A percentile compares a stretch with the other conserved stretches of the same genome.
phyloP scores from a whole-genome alignment of 768 basidiomycete species.

The Mycena vitilis region DNA sequence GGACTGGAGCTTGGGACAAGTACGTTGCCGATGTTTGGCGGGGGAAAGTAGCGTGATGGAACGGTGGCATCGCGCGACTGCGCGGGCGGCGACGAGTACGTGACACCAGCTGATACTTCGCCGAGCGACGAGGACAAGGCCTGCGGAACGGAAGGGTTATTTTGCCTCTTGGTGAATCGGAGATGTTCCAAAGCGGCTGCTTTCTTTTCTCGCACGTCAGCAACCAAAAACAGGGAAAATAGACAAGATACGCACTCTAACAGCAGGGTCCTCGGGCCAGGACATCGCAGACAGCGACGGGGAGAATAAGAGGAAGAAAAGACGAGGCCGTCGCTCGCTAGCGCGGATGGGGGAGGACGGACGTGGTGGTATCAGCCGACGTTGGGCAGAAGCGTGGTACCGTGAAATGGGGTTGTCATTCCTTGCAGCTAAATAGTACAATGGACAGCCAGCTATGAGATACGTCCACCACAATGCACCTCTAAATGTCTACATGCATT shows the following conservation, averaged over 20 bases:
- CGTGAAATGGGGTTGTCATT: conserved; percentile 19
- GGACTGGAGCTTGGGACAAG: conserved; percentile 87
- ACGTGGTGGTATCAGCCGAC: conserved; percentile 2
- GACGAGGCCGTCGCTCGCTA: not conserved
- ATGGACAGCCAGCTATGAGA: conserved; percentile 11
- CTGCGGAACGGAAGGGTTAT: conserved; percentile 42
- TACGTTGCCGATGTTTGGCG: conserved; percentile 61
- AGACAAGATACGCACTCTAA: conserved; percentile 32
- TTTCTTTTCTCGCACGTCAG: conserved; percentile 28
- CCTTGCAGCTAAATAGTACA: conserved; percentile 12
- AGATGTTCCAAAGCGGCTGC: conserved; percentile 60
- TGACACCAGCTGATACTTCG: conserved; percentile 37
- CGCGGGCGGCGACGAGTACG: conserved; percentile 57
- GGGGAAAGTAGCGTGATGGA: conserved; percentile 69
- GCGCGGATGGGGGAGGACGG: not conserved
- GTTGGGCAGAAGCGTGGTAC: conserved; percentile 12
- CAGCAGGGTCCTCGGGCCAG: conserved; percentile 23
- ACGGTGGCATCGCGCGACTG: conserved; percentile 86
- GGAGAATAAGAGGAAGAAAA: conserved; percentile 30
- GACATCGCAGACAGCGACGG: conserved; percentile 21
- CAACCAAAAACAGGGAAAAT: conserved; percentile 40
- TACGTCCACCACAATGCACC: not conserved
- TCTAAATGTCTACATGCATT: not conserved
- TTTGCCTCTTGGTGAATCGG: conserved; percentile 54
- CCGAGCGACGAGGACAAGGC: conserved; percentile 44